Evolutionary conservation across 495 filamentous ascomycete genomes (phyloP).

Genomic region (Lasiosphaeriaceae sp.): DNA sequence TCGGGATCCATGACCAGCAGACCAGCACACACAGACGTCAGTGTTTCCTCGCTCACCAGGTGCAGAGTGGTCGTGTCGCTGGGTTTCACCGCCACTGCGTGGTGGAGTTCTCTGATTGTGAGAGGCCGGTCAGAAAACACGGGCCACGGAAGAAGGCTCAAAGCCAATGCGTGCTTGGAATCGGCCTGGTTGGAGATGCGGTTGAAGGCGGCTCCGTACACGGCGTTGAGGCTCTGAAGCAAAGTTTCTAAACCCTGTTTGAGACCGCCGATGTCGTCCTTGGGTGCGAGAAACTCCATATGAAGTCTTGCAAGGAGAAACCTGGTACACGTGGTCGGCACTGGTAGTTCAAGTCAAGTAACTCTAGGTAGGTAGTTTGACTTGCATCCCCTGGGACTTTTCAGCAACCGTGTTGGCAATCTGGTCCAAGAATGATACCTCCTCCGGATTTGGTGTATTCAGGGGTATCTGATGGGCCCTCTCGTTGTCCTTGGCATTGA

Average conservation of each 20-base stretch:
- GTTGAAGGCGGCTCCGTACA: neutral
- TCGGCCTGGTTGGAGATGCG: neutral
- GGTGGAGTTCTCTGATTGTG: neutral
- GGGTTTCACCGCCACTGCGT: neutral
- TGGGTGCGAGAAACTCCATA: neutral
- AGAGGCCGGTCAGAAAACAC: neutral
- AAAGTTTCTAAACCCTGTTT: neutral
- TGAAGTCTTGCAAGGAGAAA: constrained; percentile 2
- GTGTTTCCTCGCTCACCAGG: neutral
- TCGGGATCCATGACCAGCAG: neutral
- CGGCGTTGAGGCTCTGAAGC: neutral
- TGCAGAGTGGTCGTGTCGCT: neutral
- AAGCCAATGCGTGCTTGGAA: neutral
- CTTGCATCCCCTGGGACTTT: neutral
- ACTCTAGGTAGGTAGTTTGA: neutral
- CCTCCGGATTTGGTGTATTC: neutral
- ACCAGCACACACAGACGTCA: neutral
- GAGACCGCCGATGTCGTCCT: neutral
- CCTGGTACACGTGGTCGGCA: neutral
- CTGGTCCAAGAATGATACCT: neutral
- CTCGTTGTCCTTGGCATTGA: neutral
- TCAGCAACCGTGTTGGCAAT: neutral
- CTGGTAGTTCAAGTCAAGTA: no score
- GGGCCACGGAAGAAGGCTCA: neutral
- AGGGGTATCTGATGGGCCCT: neutral